These are phyloP conservation scores for Asterophora parasitica DNA, from an alignment of 768 basidiomycete genomes.

Conservation along the genomic window DNA sequence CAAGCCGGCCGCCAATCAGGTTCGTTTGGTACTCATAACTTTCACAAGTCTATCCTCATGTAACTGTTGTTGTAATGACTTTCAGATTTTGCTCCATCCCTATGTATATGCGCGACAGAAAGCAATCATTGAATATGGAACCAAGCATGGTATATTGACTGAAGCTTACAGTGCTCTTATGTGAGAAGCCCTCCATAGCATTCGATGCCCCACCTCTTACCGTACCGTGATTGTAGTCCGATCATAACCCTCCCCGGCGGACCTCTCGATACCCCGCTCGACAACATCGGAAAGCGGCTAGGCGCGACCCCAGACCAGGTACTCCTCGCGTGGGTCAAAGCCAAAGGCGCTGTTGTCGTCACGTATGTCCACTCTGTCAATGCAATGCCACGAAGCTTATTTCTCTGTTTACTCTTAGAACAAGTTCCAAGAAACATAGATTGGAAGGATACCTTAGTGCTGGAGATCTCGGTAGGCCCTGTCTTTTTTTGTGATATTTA, in stretches of 20 bases:
- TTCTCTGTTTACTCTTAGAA: slow-evolving; percentile 28
- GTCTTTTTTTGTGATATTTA: background rate
- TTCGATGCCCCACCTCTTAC: background rate
- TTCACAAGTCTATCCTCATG: background rate
- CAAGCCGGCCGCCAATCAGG: slow-evolving; percentile 67
- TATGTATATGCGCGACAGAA: slow-evolving; percentile 56
- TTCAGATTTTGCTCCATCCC: slow-evolving; percentile 64
- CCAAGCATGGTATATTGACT: slow-evolving; percentile 54
- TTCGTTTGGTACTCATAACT: slow-evolving; percentile 15
- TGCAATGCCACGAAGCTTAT: background rate
- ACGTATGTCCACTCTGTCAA: slow-evolving; percentile 35
- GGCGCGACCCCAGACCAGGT: slow-evolving; percentile 59
- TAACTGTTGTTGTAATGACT: background rate
- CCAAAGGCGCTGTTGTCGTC: slow-evolving; percentile 61
- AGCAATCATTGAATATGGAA: slow-evolving; percentile 53
- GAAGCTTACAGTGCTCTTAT: slow-evolving; percentile 70
- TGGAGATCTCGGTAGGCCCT: slow-evolving; percentile 54
- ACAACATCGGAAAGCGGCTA: slow-evolving; percentile 45
- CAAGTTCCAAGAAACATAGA: slow-evolving; percentile 61
- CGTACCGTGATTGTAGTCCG: slow-evolving; percentile 39
- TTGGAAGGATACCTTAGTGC: slow-evolving; percentile 65
- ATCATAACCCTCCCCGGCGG: slow-evolving; percentile 57
- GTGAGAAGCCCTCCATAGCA: slow-evolving; percentile 29
- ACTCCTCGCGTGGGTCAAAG: slow-evolving; percentile 66
- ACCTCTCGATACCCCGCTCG: slow-evolving; percentile 57